Conservation (phyloP, 768 basidiomycete genomes). For the Leccinum olivaceopallidum region DNA sequence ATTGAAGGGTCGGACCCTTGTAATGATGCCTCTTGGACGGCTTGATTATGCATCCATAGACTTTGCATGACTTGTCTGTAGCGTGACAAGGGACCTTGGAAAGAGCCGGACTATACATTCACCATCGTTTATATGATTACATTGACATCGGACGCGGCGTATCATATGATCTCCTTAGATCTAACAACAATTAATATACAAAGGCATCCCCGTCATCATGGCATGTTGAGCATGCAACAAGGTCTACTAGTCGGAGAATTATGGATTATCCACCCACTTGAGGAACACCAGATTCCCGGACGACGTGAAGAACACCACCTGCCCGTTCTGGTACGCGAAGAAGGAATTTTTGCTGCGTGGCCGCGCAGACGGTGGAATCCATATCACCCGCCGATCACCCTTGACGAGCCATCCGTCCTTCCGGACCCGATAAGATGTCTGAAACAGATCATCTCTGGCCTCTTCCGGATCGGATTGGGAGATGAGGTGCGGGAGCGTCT, state of each 20-base stretch:
- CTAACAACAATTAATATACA: too few relatives aligned
- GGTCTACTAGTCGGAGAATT: too few relatives aligned
- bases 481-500: too few relatives aligned
- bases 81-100: too few relatives aligned
- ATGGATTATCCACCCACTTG: neutral
- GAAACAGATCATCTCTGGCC: conserved; percentile 1
- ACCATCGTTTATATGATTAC: too few relatives aligned
- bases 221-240: too few relatives aligned
- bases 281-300: neutral
- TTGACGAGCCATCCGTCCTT: conserved; percentile 14
- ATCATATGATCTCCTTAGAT: too few relatives aligned
- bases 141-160: too few relatives aligned
- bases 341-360: conserved; percentile 13
- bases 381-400: conserved; percentile 18
- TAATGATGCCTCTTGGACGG: conserved; percentile 4
- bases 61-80: too few relatives aligned
- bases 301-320: neutral
- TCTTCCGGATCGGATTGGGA: neutral
- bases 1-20: neutral
- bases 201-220: too few relatives aligned
- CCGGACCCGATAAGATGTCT: conserved; percentile 15
- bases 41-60: too few relatives aligned
- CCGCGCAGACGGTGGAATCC: conserved; percentile 6
- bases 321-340: conserved; percentile 13
- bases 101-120: too few relatives aligned